Base-by-base conservation (phyloP, 2,329 filamentous ascomycete genomes). In the Zasmidium angulare region DNA sequence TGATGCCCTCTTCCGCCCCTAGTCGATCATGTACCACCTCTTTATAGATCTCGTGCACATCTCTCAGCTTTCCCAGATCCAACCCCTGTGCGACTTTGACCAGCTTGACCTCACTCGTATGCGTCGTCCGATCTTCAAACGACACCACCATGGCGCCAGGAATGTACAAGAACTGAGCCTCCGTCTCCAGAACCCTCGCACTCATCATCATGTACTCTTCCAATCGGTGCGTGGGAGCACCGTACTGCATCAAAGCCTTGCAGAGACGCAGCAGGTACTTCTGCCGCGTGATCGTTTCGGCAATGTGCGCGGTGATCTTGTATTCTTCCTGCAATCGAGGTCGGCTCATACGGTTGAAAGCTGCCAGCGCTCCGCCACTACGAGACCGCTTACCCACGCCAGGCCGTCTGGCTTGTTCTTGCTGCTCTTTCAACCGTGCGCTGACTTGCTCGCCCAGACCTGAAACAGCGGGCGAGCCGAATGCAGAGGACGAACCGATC, bases 71-170 rank as follows among this genome's bases (percentile, higher is more conserved):
- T 24, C 89, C 89, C 0, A 93, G 79, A 70, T 93, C 86, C 10
- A 93, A 82, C 1, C 88, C 89, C 68, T 91, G 88, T 0, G 77
- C 76, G 0, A 85, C 83, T 12, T 87, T 84, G 6, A 92, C 86
- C 29, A 92, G 82, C 75, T 90, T 90, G 62, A 92, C 89, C 71
- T 91, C 89, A n/a, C 88, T 88, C 0, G 89, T 92, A 69, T 92
- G 89, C 0, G 89, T 90, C 0, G 81, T 77, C 3, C 78, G 76
- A 74, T 93, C 90, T 69, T 86, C 92, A 70, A 97, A 96, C 3
- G 91, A 93, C 71, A 96, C 89, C 58, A 97, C 90, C 93, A 97
- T 97, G 70, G 90, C 96, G 0, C 90, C 90, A 0, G 93, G 92
- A 26, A 96, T 85, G 72, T 96, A 97, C 21, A 96, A 78, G 67